Evolutionary conservation across 1,284 basidiomycete species (phyloP).

Genomic region (Xerocomus cyaneibrunnescens): DNA sequence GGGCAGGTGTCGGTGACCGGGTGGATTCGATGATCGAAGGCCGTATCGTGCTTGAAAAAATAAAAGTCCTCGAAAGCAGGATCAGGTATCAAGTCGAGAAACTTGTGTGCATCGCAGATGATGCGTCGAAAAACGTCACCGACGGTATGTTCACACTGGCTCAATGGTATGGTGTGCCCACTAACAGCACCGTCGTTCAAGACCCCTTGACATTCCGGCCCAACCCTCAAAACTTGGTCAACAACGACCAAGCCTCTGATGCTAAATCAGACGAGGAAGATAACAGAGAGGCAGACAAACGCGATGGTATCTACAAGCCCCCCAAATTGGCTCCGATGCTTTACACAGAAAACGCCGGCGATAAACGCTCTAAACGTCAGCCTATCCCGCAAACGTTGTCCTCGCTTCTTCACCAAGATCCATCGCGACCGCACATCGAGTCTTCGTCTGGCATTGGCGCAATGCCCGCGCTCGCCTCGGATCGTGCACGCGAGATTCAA

Average conservation of each 20-base stretch:
- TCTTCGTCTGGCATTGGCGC: constrained; percentile 64
- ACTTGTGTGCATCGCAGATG: constrained; percentile 73
- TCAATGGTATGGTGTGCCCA: not conserved
- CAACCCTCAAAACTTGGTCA: constrained; percentile 71
- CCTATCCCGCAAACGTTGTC: constrained; percentile 73
- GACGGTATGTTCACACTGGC: constrained; percentile 56
- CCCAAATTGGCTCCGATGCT: constrained; percentile 92
- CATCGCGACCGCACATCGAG: constrained; percentile 24
- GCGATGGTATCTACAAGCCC: constrained; percentile 77
- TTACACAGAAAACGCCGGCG: constrained; percentile 67
- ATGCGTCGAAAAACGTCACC: constrained; percentile 52
- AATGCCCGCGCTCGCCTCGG: constrained; percentile 56
- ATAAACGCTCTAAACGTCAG: constrained; percentile 44
- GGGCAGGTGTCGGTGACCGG: constrained; percentile 58
- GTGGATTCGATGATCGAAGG: constrained; percentile 75
- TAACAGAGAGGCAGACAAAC: constrained; percentile 33
- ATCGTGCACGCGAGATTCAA: constrained; percentile 75
- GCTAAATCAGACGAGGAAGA: constrained; percentile 37
- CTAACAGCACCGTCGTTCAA: constrained; percentile 33
- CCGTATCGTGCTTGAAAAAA: constrained; percentile 76
- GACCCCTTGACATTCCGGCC: constrained; percentile 91
- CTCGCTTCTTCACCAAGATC: constrained; percentile 64
- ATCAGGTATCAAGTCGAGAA: constrained; percentile 97
- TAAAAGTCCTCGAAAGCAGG: constrained; percentile 77
- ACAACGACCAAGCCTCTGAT: constrained; percentile 39